Conservation (phyloP, 2,329 filamentous ascomycete species). For the Graphiopsis chlorocephala region DNA sequence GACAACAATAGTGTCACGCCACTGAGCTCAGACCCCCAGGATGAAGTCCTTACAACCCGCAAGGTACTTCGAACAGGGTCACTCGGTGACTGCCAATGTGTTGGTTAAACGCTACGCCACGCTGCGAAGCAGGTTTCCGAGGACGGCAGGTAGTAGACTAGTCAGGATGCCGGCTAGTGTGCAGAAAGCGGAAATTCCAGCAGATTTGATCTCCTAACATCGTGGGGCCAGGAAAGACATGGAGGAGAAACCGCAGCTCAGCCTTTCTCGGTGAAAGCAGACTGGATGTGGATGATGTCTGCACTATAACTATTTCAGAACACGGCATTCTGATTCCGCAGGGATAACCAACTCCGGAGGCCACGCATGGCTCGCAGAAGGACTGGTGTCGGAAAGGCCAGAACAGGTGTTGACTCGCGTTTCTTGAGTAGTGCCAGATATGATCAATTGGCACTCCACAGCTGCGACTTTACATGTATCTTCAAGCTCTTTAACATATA, state of each 20-base stretch:
- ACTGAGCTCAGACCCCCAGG: neutral
- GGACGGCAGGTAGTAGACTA: neutral
- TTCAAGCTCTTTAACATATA: too few species aligned
- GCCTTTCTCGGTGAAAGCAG: neutral
- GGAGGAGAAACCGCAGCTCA: neutral
- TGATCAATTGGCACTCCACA: too few species aligned
- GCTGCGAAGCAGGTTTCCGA: neutral
- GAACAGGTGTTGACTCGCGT: too few species aligned
- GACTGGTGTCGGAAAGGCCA: too few species aligned
- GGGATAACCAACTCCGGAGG: too few species aligned
- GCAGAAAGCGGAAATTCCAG: neutral
- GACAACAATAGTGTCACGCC: neutral
- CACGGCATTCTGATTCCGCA: too few species aligned
- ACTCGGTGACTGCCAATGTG: neutral
- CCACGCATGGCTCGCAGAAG: too few species aligned
- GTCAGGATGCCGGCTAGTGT: neutral
- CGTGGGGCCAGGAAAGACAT: too few species aligned
- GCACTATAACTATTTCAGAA: too few species aligned
- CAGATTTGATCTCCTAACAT: neutral
- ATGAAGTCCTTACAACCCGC: neutral
- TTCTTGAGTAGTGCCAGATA: too few species aligned
- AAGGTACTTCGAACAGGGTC: neutral
- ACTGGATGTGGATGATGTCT: neutral
- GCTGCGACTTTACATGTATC: too few species aligned
- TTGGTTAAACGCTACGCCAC: neutral